Evolutionary conservation across 2,329 filamentous ascomycete genomes (phyloP), one percentile per base, ranked within the genome.

Genomic region (Madurella mycetomatis): DNA sequence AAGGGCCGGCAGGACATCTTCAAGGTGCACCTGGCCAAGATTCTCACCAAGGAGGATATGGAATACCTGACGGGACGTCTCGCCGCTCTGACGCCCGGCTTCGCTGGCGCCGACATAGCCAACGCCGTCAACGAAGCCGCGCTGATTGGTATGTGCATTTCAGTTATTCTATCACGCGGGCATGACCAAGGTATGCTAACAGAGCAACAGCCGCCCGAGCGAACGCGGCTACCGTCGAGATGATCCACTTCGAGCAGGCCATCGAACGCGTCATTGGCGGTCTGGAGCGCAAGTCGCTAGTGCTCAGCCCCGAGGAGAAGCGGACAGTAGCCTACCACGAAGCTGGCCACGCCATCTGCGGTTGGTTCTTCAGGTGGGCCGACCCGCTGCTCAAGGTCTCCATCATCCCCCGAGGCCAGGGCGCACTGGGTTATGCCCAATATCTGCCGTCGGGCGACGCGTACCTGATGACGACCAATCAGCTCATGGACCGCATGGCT

Each of bases 401-500:
- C 54, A 99, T 99, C 72, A 97, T 99, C 65, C 94, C 94, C 16
- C 91, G 94, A 67, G 94, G 92, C 53, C 88, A 94, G 70, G 94
- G 91, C 37, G 91, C 92, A 25, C 79, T 99, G 15, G 94, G 94
- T 9, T 99, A 99, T 69, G 94, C 94, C 1, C 94, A 99, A 72
- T 97, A 97, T 70, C 81, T 99, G n/a, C 94, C 94, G 1, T 81
- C 86, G 18, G 85, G 86, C 53, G 94, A 99, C 68, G 90, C 90
- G 9, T 97, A 97, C 71, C 82, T 99, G 60, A 94, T 99, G 92
- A 96, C 87, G 67, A 86, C 90, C 60, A 86, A 92, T 69, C 94
- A 99, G 74, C 80, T 99, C 41, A 96, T 97, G 90, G 94, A 99
- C 71, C 91, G 94, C 64, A 99, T 99, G 94, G 94, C 94, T 60